Evolutionary conservation across 768 basidiomycete species (phyloP), one percentile per base, ranked within the genome.

Genomic region (Lactifluus piperatus): DNA sequence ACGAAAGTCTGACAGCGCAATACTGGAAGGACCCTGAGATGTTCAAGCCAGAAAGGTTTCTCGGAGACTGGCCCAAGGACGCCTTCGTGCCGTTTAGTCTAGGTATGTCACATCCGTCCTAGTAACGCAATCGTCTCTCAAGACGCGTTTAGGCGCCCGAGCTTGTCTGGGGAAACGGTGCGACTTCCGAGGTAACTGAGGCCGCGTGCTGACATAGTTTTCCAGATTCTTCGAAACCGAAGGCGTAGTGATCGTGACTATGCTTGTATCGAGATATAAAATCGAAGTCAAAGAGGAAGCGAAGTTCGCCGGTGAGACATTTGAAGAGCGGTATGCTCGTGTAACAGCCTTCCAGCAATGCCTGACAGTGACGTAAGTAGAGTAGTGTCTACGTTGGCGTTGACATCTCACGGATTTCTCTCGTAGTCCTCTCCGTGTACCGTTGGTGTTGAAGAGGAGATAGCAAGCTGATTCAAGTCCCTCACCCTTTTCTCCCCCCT

Each of bases 21-120:
- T 81, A 81, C 65, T 83, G 82, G 81, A 68, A 77, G 51, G 74
- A 82, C 45, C 81, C 82, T 3, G 61, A 77, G 30, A 63, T 64
- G 8, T 83, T 81, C 68, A 73, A 72, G 18, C 74, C 74, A 5
- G 67, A 68, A 36, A 64, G 74, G 29, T 74, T 74, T 62, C 54
- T 73, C 2, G 65, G 65, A 24, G 68, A 69, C 50, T 74, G 68
- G 65, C 61, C 68, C 16, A 64, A 61, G 56, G 69, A 73, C 47
- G 73, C 72, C 0, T 73, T 72, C 57, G n/a, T 71, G 16, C 69
- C 72, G 0, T 73, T 73, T 47, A 67, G 67, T 29, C 49, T 44
- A 13, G 69, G 68, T 64, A 48, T 34, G 34, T 13, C 34, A 34
- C 13, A 10, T 10, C 30, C 30, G 10, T n/a, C 22, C 5, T 46